These are phyloP conservation scores for Phytophthora capsici DNA, from an alignment of 352 stramenopile species.

Conservation along the genomic window DNA sequence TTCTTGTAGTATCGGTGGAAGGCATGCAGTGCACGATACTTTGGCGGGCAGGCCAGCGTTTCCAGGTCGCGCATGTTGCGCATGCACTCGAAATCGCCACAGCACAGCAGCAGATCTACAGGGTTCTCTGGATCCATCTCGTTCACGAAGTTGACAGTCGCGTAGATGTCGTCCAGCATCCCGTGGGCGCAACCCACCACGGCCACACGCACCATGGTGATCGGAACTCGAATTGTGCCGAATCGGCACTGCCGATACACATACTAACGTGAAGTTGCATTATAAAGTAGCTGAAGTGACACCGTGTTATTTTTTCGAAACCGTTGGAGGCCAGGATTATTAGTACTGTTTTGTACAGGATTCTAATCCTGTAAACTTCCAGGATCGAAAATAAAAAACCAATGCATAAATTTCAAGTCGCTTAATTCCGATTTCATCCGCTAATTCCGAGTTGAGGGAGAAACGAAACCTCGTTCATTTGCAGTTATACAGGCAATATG, in stretches of 20 bases:
- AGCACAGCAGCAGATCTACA: conserved; percentile 97
- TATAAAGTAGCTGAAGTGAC: not conserved
- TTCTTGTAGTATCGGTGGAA: conserved; percentile 98
- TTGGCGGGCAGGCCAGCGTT: conserved; percentile 94
- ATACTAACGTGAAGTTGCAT: conserved; percentile 3
- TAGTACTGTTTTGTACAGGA: too few species aligned
- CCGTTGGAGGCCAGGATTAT: too few species aligned
- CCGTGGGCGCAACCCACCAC: conserved; percentile 99
- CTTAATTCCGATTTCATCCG: too few species aligned
- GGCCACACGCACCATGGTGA: conserved; percentile 78
- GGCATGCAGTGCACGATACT: conserved; percentile 93
- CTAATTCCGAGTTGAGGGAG: too few species aligned
- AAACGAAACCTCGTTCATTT: too few species aligned
- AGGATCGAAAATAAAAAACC: too few species aligned
- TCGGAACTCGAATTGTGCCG: conserved; percentile 4
- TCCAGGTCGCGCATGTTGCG: conserved; percentile 95
- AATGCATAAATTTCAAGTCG: too few species aligned
- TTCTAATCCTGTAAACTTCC: too few species aligned
- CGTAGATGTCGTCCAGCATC: conserved; percentile 98
- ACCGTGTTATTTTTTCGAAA: too few species aligned
- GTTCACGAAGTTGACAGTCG: conserved; percentile 93
- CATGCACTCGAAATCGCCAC: conserved; percentile 99
- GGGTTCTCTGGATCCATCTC: conserved; percentile 71
- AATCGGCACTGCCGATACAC: conserved; percentile 4
- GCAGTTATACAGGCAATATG: too few species aligned